These are phyloP conservation scores for Plasmodium fragile DNA, from an alignment of 169 alveolate genomes.

Conservation along the genomic window DNA sequence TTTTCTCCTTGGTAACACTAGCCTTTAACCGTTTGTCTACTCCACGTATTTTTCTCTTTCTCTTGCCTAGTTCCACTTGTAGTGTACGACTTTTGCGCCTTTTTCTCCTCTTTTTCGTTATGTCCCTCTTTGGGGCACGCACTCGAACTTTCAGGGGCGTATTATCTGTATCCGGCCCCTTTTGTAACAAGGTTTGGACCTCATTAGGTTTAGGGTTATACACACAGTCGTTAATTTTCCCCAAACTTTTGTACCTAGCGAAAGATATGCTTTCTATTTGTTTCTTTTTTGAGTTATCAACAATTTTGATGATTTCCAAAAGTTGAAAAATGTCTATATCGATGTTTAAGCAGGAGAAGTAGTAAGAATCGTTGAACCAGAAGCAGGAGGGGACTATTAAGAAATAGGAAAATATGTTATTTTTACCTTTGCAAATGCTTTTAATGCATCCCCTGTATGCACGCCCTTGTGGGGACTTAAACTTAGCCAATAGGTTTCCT, in stretches of 20 bases:
- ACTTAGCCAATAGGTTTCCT: constrained; percentile 26
- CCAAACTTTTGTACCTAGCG: background rate
- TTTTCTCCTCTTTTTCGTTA: background rate
- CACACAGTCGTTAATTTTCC: background rate
- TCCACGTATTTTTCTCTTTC: background rate
- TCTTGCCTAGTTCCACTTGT: background rate
- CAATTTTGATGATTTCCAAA: constrained; percentile 29
- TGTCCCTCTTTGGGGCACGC: background rate
- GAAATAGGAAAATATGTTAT: constrained; percentile 24
- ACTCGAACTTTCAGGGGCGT: background rate
- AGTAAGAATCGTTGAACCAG: constrained; percentile 43
- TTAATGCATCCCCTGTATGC: constrained; percentile 29
- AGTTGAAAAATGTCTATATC: constrained; percentile 50
- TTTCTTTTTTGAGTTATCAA: constrained; percentile 30
- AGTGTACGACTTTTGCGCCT: background rate
- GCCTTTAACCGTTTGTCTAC: background rate
- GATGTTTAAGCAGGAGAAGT: constrained; percentile 40
- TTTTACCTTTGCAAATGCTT: constrained; percentile 22
- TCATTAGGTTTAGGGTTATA: background rate
- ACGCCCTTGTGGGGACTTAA: constrained; percentile 30
- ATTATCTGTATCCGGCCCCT: background rate
- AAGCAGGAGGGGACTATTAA: constrained; percentile 41
- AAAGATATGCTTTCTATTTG: constrained; percentile 32
- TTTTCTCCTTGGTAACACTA: background rate
- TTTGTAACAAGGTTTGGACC: background rate